Evolutionary conservation across 2,329 filamentous ascomycete species (phyloP), one percentile per base, ranked within the genome.

Genomic region (Hypoxylon sp.): DNA sequence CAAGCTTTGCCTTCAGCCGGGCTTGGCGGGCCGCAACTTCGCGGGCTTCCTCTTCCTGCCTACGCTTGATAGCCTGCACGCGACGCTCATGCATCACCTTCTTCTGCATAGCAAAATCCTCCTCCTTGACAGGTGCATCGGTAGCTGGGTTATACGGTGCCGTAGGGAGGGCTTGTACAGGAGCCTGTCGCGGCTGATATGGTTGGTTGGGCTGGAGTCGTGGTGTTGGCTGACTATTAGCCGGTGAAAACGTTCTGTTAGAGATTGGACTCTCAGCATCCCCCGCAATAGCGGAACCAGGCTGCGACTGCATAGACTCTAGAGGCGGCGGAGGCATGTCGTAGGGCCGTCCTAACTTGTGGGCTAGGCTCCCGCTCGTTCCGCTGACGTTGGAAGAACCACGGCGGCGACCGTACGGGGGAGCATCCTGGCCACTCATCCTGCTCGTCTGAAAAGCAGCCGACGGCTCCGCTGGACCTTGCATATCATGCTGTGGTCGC

Each of bases 341-440:
- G 20, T 72, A 73, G 5, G 73, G 73, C 62, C 80, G 82, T 31
- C 73, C 73, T 29, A 78, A 64, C 29, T 89, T 85, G 65, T 88
- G 84, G 66, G 83, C 82, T 63, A 87, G 84, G 31, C 84, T 82
- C 58, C 89, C 88, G 72, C 92, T 96, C 57, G 90, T 90, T 52
- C 91, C 92, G 72, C 93, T 97, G 35, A 96, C 89, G 69, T 92
- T 96, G 2, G 94, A 98, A 13, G 94, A 97, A 55, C 90, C 90
- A 62, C 94, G 88, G 60, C 92, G 87, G 64, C 92, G 87, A 31
- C 82, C 83, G 79, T 90, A 93, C 2, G 85, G 80, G 10, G 79
- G 80, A 10, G 79, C 86, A 63, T 89, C 87, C 59, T 90, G 87
- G 13, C 77, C 80, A 63, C 80, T 86, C 29, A 84, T 83, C 58